Evolutionary conservation across 371 early-diverging fungal species (phyloP).

Genomic region (Syncephalastrum contaminatum): DNA sequence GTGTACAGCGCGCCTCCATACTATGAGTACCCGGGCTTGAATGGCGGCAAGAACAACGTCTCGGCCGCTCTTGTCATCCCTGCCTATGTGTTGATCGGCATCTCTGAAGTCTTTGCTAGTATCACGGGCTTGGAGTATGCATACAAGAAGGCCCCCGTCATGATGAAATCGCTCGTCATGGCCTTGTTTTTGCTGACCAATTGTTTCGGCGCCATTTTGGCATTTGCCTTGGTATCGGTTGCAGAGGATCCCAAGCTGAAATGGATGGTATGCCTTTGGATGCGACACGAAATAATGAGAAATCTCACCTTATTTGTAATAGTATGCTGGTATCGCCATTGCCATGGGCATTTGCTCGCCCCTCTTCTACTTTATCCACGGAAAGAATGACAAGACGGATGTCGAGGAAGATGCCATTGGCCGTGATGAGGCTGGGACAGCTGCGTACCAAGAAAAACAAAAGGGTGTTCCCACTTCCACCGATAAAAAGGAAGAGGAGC

Average conservation of each 20-base stretch:
- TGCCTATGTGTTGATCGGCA: constrained; percentile 63
- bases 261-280: constrained; percentile 30
- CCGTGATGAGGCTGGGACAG: constrained; percentile 13
- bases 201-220: constrained; percentile 65
- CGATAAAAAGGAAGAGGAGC: too few species aligned
- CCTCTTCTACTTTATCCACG: constrained; percentile 23
- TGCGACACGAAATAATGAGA: too few species aligned
- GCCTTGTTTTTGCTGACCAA: constrained; percentile 71
- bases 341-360: constrained; percentile 19
- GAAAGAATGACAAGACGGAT: constrained; percentile 18
- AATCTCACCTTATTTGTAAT: background rate
- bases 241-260: constrained; percentile 67
- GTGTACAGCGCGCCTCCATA: constrained; percentile 53
- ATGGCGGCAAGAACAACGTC: constrained; percentile 38
- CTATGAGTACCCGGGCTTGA: constrained; percentile 18
- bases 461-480: too few species aligned
- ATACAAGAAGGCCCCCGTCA: constrained; percentile 70
- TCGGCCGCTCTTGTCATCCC: constrained; percentile 69
- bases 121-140: constrained; percentile 81
- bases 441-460: constrained; percentile 3
- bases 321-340: constrained; percentile 49
- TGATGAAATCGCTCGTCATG: constrained; percentile 78
- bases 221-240: constrained; percentile 65
- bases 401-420: constrained; percentile 26
- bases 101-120: constrained; percentile 73